These are phyloP conservation scores for Biscogniauxia sp. DNA, from an alignment of 2,329 filamentous ascomycete genomes.

Conservation along the genomic window DNA sequence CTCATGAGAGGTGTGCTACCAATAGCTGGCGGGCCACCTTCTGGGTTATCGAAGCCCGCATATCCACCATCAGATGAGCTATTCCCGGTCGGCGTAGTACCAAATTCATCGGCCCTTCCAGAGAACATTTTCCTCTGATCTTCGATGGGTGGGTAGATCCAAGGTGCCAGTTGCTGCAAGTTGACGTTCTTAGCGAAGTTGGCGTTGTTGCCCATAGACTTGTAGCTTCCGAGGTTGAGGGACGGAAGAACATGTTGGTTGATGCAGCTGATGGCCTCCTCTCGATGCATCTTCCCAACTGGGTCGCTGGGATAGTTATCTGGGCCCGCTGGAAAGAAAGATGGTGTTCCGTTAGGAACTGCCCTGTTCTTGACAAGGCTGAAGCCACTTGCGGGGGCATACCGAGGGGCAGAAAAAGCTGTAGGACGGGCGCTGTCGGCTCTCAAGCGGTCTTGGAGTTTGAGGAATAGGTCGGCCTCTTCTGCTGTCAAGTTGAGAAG, in stretches of 20 bases:
- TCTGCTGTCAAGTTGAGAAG: slow-evolving; percentile 67
- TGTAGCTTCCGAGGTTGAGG: slow-evolving; percentile 51
- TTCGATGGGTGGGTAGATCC: slow-evolving; percentile 51
- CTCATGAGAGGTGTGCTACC: slow-evolving; percentile 56
- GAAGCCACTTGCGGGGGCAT: slow-evolving; percentile 56
- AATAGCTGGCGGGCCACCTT: slow-evolving; percentile 34
- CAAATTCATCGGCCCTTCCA: slow-evolving; percentile 24
- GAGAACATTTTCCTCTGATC: slow-evolving; percentile 33
- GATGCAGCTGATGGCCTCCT: slow-evolving; percentile 66
- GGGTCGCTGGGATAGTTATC: slow-evolving; percentile 54
- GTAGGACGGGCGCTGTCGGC: slow-evolving; percentile 50
- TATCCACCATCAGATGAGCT: slow-evolving; percentile 20
- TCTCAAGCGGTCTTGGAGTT: slow-evolving; percentile 61
- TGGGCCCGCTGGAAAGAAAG: slow-evolving; percentile 54
- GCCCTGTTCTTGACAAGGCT: slow-evolving; percentile 63
- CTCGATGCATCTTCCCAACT: slow-evolving; percentile 62
- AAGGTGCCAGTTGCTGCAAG: slow-evolving; percentile 54
- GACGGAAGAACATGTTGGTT: slow-evolving; percentile 66
- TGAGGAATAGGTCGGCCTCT: slow-evolving; percentile 68
- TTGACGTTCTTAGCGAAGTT: slow-evolving; percentile 49
- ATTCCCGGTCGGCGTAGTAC: slow-evolving; percentile 9
- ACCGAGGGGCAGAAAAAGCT: slow-evolving; percentile 54
- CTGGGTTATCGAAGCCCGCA: slow-evolving; percentile 31
- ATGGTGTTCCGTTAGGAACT: slow-evolving; percentile 61
- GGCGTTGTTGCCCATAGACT: slow-evolving; percentile 36